phyloP scores from a whole-genome alignment of 1,139 yeast species.

The Blastobotrys persicus region DNA sequence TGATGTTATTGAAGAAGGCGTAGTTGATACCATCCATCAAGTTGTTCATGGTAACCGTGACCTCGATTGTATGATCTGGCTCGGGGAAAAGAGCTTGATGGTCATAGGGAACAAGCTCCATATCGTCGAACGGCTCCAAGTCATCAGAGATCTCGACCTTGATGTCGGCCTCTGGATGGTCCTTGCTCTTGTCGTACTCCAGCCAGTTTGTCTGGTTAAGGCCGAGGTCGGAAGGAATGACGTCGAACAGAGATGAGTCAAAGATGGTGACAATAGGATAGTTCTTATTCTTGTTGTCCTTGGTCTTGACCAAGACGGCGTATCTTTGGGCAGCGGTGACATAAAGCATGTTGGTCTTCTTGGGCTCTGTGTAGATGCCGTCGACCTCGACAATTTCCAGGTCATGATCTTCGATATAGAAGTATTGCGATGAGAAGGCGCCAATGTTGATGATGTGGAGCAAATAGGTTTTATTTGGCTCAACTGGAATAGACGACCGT shows the following conservation, averaged over 20 bases:
- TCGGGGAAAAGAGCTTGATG: constrained; percentile 54
- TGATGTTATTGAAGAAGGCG: constrained; percentile 82
- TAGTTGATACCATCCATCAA: constrained; percentile 80
- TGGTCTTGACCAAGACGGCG: constrained; percentile 69
- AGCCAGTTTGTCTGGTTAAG: constrained; percentile 73
- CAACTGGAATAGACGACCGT: constrained; percentile 64
- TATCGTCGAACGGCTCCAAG: constrained; percentile 49
- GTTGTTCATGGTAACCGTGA: constrained; percentile 76
- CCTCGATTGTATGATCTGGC: constrained; percentile 61
- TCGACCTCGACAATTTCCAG: constrained; percentile 81
- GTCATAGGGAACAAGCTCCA: constrained; percentile 56
- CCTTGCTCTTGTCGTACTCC: constrained; percentile 50
- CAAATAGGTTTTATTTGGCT: constrained; percentile 78
- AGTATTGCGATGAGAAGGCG: constrained; percentile 81
- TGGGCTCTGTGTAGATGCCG: constrained; percentile 71
- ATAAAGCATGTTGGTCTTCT: constrained; percentile 57
- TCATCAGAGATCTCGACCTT: constrained; percentile 42
- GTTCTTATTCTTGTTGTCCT: constrained; percentile 56
- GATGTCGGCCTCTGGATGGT: constrained; percentile 46
- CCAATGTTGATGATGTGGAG: constrained; percentile 78
- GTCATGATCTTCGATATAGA: constrained; percentile 81
- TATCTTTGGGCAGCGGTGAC: constrained; percentile 79
- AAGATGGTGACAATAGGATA: constrained; percentile 75
- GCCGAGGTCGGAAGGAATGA: constrained; percentile 57
- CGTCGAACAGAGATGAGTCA: constrained; percentile 79